Evolutionary conservation across 78 protist species (phyloP), one percentile per base, ranked within the genome.

Genomic region (Pigoraptor vietnamica): DNA sequence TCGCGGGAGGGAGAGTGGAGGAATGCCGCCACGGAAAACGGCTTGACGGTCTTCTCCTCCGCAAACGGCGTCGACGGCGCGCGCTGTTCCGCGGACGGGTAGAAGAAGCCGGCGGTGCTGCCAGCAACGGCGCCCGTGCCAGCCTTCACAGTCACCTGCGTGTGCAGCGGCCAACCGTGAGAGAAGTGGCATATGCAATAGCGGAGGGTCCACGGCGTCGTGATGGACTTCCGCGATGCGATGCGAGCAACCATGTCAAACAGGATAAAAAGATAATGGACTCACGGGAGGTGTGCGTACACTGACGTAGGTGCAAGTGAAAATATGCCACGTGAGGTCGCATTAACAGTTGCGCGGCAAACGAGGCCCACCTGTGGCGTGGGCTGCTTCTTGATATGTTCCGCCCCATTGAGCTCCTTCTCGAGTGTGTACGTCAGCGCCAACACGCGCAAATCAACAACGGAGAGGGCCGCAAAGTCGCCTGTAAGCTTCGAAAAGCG

Each of bases 341-440:
- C n/a, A n/a, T n/a, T n/a, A n/a, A n/a, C n/a, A n/a, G n/a, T n/a
- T n/a, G n/a, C n/a, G n/a, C n/a, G n/a, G n/a, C n/a, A n/a, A n/a
- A n/a, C n/a, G n/a, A n/a, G n/a, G 24, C 32, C 39, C 40, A 86
- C 37, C 40, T 35, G 23, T 33, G 38, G 23, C 37, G 9, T 37
- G 39, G 35, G 25, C 89, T 86, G 89, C 25, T 24, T 24, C 23
- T 14, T 0, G 36, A 86, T 35, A 35, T 37, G 32, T n/a, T 86
- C 29, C 10, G 39, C 2, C 25, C 23, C 89, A 37, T 91, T 40
- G 37, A 86, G 37, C 90, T 95, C 94, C 90, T 92, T 92, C 38
- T 96, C 95, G 81, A 96, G 24, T 67, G 90, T 92, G 67, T 92
- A 93, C 6, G 96, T 89, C 29, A 96, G 89, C 0, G 98, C 98